Conservation (phyloP, 768 basidiomycete genomes). For the Pulveroboletus sp. region DNA sequence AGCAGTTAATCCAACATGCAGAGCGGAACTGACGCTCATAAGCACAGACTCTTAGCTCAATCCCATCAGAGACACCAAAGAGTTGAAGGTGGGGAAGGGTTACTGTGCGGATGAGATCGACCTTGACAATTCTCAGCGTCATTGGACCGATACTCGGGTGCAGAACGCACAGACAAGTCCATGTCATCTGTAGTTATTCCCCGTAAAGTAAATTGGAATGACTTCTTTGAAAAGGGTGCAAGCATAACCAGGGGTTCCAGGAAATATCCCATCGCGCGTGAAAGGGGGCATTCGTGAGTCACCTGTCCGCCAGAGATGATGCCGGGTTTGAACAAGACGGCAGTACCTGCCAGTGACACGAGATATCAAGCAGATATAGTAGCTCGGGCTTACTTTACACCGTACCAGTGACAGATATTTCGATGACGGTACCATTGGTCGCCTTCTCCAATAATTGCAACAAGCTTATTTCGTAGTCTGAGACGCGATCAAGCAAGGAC, state of each 20-base stretch:
- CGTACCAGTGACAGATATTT: constrained; percentile 93
- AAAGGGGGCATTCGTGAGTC: constrained; percentile 84
- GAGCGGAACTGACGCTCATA: not conserved
- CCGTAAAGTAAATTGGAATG: constrained; percentile 73
- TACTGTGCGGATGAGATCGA: constrained; percentile 84
- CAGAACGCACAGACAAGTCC: constrained; percentile 76
- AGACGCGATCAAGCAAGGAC: not conserved
- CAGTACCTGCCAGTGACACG: constrained; percentile 75
- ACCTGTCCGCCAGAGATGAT: constrained; percentile 81
- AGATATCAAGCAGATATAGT: constrained; percentile 1
- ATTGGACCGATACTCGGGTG: constrained; percentile 9
- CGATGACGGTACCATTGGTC: constrained; percentile 92
- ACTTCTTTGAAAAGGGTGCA: constrained; percentile 89
- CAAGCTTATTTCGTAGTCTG: constrained; percentile 92
- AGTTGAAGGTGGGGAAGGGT: constrained; percentile 87
- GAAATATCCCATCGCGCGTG: constrained; percentile 91
- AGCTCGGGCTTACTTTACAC: not conserved
- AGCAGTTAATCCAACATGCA: not conserved
- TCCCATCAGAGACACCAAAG: constrained; percentile 86
- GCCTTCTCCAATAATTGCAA: constrained; percentile 84
- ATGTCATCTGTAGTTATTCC: constrained; percentile 93
- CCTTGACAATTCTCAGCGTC: constrained; percentile 43
- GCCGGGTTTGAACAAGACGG: constrained; percentile 89
- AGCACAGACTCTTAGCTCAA: constrained; percentile 75
- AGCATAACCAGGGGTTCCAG: constrained; percentile 88